Evolutionary conservation across 768 basidiomycete genomes (phyloP).

Genomic region (Phylloporus arenicola): DNA sequence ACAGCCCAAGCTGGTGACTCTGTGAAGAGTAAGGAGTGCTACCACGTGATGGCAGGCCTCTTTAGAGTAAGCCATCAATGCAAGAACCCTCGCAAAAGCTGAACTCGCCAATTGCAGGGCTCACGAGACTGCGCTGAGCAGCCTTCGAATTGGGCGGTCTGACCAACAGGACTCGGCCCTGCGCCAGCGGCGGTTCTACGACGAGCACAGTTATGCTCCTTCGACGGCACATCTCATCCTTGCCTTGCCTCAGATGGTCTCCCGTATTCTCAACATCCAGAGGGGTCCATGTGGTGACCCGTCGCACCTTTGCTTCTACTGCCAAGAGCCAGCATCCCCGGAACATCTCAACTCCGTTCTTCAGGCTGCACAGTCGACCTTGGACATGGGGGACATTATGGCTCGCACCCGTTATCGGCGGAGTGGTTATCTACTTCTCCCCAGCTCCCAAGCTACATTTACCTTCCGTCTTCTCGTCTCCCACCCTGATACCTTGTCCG

Average conservation of each 20-base stretch:
- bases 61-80: too few species aligned
- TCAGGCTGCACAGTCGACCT: conserved; percentile 24
- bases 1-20: background rate
- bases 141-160: conserved; percentile 1
- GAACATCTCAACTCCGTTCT: conserved; percentile 10
- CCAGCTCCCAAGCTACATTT: conserved; percentile 38
- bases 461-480: conserved; percentile 46
- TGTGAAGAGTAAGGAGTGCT: background rate
- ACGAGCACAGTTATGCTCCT: conserved; percentile 26
- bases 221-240: conserved; percentile 21
- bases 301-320: conserved; percentile 23
- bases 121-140: conserved; percentile 18
- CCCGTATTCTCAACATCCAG: conserved; percentile 8
- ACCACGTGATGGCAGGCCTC: conserved; percentile 3
- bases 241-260: conserved; percentile 24
- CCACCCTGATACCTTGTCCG: conserved; percentile 43
- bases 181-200: conserved; percentile 33
- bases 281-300: background rate
- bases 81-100: background rate
- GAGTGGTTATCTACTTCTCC: conserved; percentile 46
- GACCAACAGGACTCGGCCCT: conserved; percentile 33
- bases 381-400: conserved; percentile 35
- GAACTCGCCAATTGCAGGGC: background rate
- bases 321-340: conserved; percentile 2
- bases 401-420: conserved; percentile 54